Conservation (phyloP, 2,329 filamentous ascomycete species). For the Alternaria arbusti region DNA sequence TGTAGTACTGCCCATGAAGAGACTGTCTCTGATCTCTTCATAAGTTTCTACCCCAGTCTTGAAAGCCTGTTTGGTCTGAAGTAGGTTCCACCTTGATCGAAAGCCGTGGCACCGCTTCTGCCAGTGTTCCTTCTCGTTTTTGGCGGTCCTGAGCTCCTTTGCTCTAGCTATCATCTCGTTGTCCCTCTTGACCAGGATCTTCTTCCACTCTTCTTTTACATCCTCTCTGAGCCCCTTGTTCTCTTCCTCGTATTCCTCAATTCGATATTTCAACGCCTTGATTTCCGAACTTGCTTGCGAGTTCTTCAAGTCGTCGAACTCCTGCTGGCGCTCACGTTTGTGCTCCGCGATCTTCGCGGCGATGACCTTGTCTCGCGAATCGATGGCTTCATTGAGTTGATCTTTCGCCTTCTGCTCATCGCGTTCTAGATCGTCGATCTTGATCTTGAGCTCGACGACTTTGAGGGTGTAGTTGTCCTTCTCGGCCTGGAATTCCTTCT, state of each 20-base stretch:
- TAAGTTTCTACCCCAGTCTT: neutral
- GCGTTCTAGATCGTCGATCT: neutral
- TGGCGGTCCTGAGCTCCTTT: neutral
- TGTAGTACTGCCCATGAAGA: neutral
- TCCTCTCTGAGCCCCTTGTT: neutral
- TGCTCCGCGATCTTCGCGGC: neutral
- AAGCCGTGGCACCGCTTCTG: neutral
- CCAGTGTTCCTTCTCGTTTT: neutral
- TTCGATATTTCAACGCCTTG: neutral
- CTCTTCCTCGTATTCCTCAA: neutral
- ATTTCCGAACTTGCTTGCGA: neutral
- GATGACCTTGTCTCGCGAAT: neutral
- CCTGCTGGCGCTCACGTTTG: neutral
- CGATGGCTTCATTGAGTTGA: neutral
- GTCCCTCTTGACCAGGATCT: neutral
- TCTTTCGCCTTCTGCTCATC: neutral
- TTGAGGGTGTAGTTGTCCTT: neutral
- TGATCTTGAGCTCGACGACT: neutral
- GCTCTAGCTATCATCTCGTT: neutral
- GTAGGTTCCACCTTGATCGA: neutral
- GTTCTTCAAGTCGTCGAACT: neutral
- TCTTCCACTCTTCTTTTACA: neutral
- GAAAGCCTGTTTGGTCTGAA: neutral
- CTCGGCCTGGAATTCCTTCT: neutral
- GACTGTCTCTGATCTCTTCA: neutral